Conservation (phyloP, 495 filamentous ascomycete species). For the Clavariopsis aquatica region DNA sequence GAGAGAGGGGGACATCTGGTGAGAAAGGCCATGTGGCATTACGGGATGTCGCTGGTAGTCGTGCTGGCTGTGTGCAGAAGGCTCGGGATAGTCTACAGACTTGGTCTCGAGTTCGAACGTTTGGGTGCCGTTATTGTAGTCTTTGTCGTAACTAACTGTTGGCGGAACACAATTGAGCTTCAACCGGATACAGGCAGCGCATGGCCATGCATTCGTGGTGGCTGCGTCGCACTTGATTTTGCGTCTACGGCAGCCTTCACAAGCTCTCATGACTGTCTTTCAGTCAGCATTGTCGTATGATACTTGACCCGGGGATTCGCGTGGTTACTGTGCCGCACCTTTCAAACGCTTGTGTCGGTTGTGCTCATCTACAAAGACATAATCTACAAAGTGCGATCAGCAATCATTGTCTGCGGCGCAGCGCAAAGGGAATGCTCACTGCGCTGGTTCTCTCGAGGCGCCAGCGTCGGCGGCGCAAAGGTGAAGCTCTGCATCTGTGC, state of each 20-base stretch:
- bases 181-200: constrained; percentile 86
- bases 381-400: constrained; percentile 60
- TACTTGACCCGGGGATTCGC: background rate
- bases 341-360: constrained; percentile 97
- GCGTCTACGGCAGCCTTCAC: constrained; percentile 88
- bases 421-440: constrained; percentile 50
- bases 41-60: constrained; percentile 53
- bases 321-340: constrained; percentile 56
- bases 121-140: constrained; percentile 51
- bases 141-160: constrained; percentile 81
- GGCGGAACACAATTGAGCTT: constrained; percentile 94
- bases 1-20: constrained; percentile 37
- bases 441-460: constrained; percentile 65
- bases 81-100: constrained; percentile 45
- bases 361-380: constrained; percentile 99
- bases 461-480: constrained; percentile 59
- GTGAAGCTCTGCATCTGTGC: constrained; percentile 59
- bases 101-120: constrained; percentile 41
- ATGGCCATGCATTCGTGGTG: constrained; percentile 97
- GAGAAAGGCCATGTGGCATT: constrained; percentile 28
- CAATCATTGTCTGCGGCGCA: background rate
- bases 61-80: constrained; percentile 55
- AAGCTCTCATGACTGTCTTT: constrained; percentile 91
- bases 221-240: constrained; percentile 98
- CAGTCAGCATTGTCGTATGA: constrained; percentile 26